phyloP scores from a whole-genome alignment of 2,329 filamentous ascomycete species.

The Colletotrichum trifolii region DNA sequence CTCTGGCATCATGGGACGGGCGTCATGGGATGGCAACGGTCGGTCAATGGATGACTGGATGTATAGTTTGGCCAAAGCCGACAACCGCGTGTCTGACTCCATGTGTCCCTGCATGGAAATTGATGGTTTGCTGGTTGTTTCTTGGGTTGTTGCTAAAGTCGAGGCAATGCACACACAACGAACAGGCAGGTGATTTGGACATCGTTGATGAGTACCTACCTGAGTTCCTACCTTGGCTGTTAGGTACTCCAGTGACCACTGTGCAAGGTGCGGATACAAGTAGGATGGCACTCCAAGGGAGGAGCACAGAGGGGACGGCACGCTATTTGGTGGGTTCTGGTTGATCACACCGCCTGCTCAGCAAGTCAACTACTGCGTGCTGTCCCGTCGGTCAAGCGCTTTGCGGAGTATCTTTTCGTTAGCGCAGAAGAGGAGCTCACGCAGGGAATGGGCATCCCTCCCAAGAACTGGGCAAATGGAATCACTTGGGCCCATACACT shows the following conservation, averaged over 20 bases:
- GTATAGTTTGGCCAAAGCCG: no score
- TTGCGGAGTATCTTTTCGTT: conserved; percentile 8
- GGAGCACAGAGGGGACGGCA: conserved; percentile 22
- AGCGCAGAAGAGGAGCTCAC: conserved; percentile 8
- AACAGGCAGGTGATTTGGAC: no score
- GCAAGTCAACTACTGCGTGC: conserved; percentile 8
- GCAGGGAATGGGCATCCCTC: conserved; percentile 28
- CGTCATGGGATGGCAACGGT: not conserved
- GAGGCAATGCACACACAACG: no score
- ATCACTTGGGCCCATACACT: no score
- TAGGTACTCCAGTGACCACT: no score
- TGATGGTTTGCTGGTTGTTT: no score
- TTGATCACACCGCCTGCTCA: conserved; percentile 32
- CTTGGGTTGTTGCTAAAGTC: no score
- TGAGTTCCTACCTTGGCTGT: not conserved
- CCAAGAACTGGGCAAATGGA: not conserved
- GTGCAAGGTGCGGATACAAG: no score
- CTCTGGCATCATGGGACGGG: not conserved
- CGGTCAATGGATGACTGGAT: no score
- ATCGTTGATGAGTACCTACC: no score
- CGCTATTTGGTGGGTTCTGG: conserved; percentile 34
- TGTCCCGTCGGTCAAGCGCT: conserved; percentile 4
- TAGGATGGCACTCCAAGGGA: conserved; percentile 3
- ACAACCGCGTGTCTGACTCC: no score
- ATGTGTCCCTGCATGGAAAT: no score